Evolutionary conservation across 176 grass and related monocot species (phyloP).

Genomic region (Thinopyrum elongatum): DNA sequence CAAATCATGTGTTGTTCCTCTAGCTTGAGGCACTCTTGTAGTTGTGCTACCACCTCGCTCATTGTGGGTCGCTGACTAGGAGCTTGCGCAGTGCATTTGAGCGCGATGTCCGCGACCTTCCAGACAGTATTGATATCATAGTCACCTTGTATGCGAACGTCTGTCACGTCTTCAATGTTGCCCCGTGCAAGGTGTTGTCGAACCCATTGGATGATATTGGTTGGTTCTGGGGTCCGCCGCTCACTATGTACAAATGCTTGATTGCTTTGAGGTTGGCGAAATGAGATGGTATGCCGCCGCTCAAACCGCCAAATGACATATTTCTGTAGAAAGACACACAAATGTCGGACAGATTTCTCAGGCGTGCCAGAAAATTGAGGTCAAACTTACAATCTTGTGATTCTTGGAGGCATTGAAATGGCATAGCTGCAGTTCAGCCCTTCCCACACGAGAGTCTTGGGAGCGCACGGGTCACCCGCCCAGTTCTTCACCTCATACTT

Average conservation of each 20-base stretch:
- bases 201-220: constrained; percentile 40
- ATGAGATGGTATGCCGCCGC: constrained; percentile 37
- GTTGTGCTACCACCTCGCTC: constrained; percentile 48
- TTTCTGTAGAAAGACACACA: constrained; percentile 44
- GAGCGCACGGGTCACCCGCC: constrained; percentile 56
- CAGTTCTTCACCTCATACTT: constrained; percentile 46
- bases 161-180: constrained; percentile 46
- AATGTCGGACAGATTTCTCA: background rate
- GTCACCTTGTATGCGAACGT: constrained; percentile 20
- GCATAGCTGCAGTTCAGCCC: constrained; percentile 40
- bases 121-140: constrained; percentile 49
- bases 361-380: background rate
- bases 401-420: constrained; percentile 42
- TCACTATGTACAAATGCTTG: no score
- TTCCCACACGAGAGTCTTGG: constrained; percentile 27
- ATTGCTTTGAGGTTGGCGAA: constrained; percentile 49
- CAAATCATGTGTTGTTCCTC: constrained; percentile 13
- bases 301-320: constrained; percentile 40
- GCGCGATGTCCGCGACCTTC: constrained; percentile 49
- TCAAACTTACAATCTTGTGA: constrained; percentile 56
- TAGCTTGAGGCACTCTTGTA: constrained; percentile 52
- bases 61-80: constrained; percentile 44
- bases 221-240: constrained; percentile 29
- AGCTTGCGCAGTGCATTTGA: constrained; percentile 43
- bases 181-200: constrained; percentile 30